Conservation (phyloP, 2,329 filamentous ascomycete genomes). For the Aspergillus sergii region DNA sequence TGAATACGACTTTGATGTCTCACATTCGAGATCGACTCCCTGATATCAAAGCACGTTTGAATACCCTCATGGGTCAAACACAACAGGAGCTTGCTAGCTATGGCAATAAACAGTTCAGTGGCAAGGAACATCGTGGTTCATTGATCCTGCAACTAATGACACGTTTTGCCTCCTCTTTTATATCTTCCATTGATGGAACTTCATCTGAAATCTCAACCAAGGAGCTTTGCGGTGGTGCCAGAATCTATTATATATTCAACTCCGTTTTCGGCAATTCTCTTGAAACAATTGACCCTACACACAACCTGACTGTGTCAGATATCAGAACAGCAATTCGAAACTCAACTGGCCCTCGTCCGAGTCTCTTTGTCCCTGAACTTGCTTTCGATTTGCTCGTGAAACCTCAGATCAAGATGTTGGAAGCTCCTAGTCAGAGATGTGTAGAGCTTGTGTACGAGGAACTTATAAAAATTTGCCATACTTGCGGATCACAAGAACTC, state of each 20-base stretch:
- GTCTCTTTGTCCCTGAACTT: constrained; percentile 94
- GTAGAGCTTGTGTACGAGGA: constrained; percentile 99
- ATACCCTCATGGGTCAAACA: constrained; percentile 99
- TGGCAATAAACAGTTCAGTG: constrained; percentile 95
- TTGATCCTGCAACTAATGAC: constrained; percentile 98
- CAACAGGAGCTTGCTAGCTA: constrained; percentile 98
- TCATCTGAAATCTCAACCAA: constrained; percentile 99
- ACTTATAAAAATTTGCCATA: constrained; percentile 98
- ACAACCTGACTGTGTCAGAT: constrained; percentile 89
- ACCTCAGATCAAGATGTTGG: constrained; percentile 95
- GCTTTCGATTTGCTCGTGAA: constrained; percentile 97
- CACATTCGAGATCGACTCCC: constrained; percentile 95
- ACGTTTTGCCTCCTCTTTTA: constrained; percentile 95
- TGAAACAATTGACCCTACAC: constrained; percentile 93
- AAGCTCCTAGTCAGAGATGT: constrained; percentile 92
- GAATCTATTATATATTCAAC: constrained; percentile 99
- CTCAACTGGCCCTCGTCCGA: constrained; percentile 92
- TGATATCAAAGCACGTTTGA: constrained; percentile 96
- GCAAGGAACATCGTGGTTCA: constrained; percentile 93
- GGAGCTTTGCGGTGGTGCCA: constrained; percentile 89
- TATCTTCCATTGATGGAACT: constrained; percentile 97
- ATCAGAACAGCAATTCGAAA: constrained; percentile 98
- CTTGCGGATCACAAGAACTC: constrained; percentile 92
- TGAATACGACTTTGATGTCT: constrained; percentile 92
- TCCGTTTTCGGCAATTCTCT: constrained; percentile 96